phyloP scores from a whole-genome alignment of 164 flowering plant genomes.

The Stephania yunnanensis region DNA sequence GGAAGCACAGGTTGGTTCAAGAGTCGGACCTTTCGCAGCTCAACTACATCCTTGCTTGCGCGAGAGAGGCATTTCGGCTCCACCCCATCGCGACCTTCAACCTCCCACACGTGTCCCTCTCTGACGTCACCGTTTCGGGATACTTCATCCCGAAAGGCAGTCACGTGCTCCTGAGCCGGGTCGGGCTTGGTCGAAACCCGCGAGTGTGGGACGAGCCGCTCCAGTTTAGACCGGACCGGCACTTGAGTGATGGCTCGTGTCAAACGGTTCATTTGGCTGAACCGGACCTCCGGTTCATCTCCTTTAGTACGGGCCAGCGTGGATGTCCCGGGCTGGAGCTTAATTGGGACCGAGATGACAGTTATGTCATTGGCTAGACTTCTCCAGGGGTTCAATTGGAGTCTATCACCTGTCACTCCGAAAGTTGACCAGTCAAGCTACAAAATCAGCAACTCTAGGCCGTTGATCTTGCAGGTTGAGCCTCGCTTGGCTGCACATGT shows the following conservation, averaged over 20 bases:
- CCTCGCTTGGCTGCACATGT: too few relatives aligned
- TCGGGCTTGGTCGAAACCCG: slow-evolving; percentile 26
- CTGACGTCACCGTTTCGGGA: slow-evolving; percentile 23
- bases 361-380: too few relatives aligned
- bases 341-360: slow-evolving; percentile 23
- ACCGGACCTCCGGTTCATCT: slow-evolving; percentile 27
- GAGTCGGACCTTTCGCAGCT: background rate
- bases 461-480: too few relatives aligned
- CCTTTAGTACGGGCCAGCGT: slow-evolving; percentile 38
- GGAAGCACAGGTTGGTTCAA: background rate
- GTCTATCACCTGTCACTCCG: too few relatives aligned
- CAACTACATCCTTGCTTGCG: slow-evolving; percentile 1
- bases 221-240: slow-evolving; percentile 42
- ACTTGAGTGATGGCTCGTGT: slow-evolving; percentile 12
- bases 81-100: background rate
- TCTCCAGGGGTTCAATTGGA: too few relatives aligned
- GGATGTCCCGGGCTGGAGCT: slow-evolving; percentile 29
- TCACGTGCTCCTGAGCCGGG: slow-evolving; percentile 20
- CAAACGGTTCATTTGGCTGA: slow-evolving; percentile 19
- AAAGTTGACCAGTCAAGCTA: too few relatives aligned
- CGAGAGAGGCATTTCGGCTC: background rate
- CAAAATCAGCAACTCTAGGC: too few relatives aligned
- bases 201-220: slow-evolving; percentile 29
- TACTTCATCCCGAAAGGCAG: slow-evolving; percentile 32
- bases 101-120: slow-evolving; percentile 18